A percentile compares a stretch with the other conserved stretches of the same genome.
Evolutionary conservation across 352 stramenopile genomes (phyloP).

Genomic region (Elongisporangium undulatum): DNA sequence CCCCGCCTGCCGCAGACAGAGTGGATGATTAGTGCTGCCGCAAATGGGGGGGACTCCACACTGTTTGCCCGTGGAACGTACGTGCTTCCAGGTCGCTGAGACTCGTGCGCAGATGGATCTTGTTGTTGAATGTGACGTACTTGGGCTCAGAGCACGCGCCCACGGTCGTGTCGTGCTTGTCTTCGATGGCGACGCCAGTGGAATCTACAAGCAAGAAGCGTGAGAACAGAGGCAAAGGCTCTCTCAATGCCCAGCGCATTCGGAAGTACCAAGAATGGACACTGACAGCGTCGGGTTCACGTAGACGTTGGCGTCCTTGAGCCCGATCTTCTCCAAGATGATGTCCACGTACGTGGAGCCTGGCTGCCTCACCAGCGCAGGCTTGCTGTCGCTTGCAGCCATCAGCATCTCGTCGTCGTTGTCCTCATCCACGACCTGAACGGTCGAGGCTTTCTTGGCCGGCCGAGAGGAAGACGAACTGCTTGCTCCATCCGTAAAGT

Average conservation of each 20-base stretch:
- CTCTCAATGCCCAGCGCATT: not conserved
- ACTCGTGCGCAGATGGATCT: conserved; percentile 41
- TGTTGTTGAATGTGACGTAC: conserved; percentile 43
- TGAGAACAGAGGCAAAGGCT: not conserved
- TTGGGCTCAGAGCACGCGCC: conserved; percentile 30
- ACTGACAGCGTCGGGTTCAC: conserved; percentile 62
- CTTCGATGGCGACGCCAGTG: conserved; percentile 45
- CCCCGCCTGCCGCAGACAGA: conserved; percentile 26
- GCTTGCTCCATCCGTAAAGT: conserved; percentile 7
- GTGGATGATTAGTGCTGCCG: not conserved
- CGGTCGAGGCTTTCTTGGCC: conserved; percentile 18
- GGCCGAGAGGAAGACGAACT: conserved; percentile 12
- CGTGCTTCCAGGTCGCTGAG: conserved; percentile 45
- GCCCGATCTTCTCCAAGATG: conserved; percentile 41
- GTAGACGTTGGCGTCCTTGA: conserved; percentile 63
- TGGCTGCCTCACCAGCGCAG: conserved; percentile 13
- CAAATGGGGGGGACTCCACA: not conserved
- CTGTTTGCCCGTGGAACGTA: conserved; percentile 17
- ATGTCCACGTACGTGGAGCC: conserved; percentile 52
- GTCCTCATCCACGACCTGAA: conserved; percentile 25
- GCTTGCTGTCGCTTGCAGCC: conserved; percentile 10
- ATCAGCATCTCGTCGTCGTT: conserved; percentile 16
- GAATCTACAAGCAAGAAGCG: conserved; percentile 21
- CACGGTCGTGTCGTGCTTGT: conserved; percentile 43
- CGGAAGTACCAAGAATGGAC: conserved; percentile 43